phyloP scores from a whole-genome alignment of 2,329 filamentous ascomycete genomes.

The Apiospora phragmitis region DNA sequence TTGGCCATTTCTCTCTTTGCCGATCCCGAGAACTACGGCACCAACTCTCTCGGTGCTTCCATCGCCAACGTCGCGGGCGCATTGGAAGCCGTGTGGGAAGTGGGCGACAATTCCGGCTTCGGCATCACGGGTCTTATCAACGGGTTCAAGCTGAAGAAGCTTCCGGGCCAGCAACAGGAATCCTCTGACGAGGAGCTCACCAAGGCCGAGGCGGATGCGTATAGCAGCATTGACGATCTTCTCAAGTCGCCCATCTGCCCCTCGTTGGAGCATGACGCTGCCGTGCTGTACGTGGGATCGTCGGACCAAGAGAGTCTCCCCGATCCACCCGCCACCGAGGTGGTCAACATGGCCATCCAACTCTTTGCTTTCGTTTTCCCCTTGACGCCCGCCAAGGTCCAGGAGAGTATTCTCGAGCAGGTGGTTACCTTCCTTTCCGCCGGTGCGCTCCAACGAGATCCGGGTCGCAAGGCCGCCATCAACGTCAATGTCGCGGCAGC shows the following conservation, averaged over 20 bases:
- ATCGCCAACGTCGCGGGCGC: conserved; percentile 88
- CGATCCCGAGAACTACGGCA: conserved; percentile 84
- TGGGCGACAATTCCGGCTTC: conserved; percentile 92
- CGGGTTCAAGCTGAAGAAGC: conserved; percentile 70
- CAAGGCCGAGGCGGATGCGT: conserved; percentile 44
- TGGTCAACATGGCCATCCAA: conserved; percentile 91
- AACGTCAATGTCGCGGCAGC: conserved; percentile 86
- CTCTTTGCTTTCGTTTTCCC: conserved; percentile 91
- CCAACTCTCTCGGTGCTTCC: conserved; percentile 82
- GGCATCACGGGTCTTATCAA: conserved; percentile 84
- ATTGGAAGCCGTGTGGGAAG: conserved; percentile 94
- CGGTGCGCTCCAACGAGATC: conserved; percentile 77
- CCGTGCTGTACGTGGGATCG: conserved; percentile 69
- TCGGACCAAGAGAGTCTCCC: conserved; percentile 53
- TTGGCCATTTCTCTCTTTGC: conserved; percentile 90
- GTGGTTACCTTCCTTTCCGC: conserved; percentile 87
- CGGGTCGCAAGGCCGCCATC: conserved; percentile 86
- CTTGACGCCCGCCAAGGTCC: conserved; percentile 84
- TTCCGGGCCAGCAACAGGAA: conserved; percentile 67
- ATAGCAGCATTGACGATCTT: conserved; percentile 63
- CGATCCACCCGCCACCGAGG: conserved; percentile 86
- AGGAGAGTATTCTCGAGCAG: conserved; percentile 94
- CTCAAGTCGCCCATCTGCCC: conserved; percentile 74
- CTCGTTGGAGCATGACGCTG: conserved; percentile 86
- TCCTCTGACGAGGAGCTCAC: conserved; percentile 20